Evolutionary conservation across 495 filamentous ascomycete species (phyloP).

Genomic region (Penicillium canescens): DNA sequence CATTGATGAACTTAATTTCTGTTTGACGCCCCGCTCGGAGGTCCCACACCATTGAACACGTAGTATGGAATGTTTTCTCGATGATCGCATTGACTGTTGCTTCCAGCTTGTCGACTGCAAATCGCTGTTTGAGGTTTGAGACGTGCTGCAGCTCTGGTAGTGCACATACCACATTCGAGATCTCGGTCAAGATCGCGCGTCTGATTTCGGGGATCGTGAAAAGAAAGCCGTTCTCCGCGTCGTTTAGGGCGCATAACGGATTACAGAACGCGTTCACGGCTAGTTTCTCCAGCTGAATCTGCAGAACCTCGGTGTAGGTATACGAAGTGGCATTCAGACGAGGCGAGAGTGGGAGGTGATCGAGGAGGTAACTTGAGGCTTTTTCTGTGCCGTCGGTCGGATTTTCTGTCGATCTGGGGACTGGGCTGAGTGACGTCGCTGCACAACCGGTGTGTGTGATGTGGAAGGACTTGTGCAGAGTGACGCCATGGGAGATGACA

Average conservation of each 20-base stretch:
- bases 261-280: conserved; percentile 72
- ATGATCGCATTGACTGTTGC: conserved; percentile 52
- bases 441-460: conserved; percentile 58
- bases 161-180: conserved; percentile 47
- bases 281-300: conserved; percentile 68
- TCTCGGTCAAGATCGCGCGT: conserved; percentile 54
- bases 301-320: conserved; percentile 26
- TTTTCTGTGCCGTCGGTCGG: conserved; percentile 11
- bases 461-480: conserved; percentile 51
- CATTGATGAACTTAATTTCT: conserved; percentile 77
- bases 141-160: conserved; percentile 58
- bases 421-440: conserved; percentile 52
- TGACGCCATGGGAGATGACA: conserved; percentile 61
- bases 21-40: conserved; percentile 57
- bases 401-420: conserved; percentile 5
- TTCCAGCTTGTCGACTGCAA: conserved; percentile 48
- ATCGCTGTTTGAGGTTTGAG: conserved; percentile 46
- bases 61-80: conserved; percentile 57
- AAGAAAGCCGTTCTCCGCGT: conserved; percentile 64
- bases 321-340: conserved; percentile 29
- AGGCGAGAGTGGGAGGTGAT: conserved; percentile 26
- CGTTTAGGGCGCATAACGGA: conserved; percentile 66
- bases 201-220: conserved; percentile 46
- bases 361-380: conserved; percentile 24
- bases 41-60: conserved; percentile 74